Conservation (phyloP, 805 yeast species). For the Metschnikowia peoriensis region DNA sequence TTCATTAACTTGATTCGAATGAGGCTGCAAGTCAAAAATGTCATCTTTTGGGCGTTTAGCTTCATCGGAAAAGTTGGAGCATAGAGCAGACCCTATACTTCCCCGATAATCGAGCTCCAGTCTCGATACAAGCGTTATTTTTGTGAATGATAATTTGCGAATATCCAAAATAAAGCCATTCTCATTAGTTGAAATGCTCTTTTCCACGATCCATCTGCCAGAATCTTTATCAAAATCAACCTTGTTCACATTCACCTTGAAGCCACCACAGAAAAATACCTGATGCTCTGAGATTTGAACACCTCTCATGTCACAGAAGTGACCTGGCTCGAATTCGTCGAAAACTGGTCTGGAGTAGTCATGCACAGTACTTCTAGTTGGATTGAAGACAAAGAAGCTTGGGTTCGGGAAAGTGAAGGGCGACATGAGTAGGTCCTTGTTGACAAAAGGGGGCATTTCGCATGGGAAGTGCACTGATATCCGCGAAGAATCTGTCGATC, state of each 20-base stretch:
- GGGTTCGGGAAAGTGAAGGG: slow-evolving; percentile 43
- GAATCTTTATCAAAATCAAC: slow-evolving; percentile 22
- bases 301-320: slow-evolving; percentile 48
- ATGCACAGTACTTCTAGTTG: slow-evolving; percentile 30
- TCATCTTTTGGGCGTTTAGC: background rate
- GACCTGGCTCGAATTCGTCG: slow-evolving; percentile 47
- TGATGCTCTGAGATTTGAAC: slow-evolving; percentile 54
- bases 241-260: slow-evolving; percentile 35
- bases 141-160: slow-evolving; percentile 46
- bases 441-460: slow-evolving; percentile 40
- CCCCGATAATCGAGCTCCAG: slow-evolving; percentile 23
- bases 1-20: background rate
- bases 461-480: slow-evolving; percentile 39
- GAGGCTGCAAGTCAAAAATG: background rate
- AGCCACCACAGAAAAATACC: slow-evolving; percentile 69
- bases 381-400: slow-evolving; percentile 29
- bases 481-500: slow-evolving; percentile 24
- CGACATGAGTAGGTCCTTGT: slow-evolving; percentile 33
- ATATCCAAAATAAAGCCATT: slow-evolving; percentile 61
- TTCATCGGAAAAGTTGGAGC: slow-evolving; percentile 7
- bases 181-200: slow-evolving; percentile 48
- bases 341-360: slow-evolving; percentile 24
- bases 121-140: slow-evolving; percentile 30
- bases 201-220: slow-evolving; percentile 39
- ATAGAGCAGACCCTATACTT: slow-evolving; percentile 33